Base-by-base conservation (phyloP, 2,329 filamentous ascomycete species). In the Periconia macrospinosa region DNA sequence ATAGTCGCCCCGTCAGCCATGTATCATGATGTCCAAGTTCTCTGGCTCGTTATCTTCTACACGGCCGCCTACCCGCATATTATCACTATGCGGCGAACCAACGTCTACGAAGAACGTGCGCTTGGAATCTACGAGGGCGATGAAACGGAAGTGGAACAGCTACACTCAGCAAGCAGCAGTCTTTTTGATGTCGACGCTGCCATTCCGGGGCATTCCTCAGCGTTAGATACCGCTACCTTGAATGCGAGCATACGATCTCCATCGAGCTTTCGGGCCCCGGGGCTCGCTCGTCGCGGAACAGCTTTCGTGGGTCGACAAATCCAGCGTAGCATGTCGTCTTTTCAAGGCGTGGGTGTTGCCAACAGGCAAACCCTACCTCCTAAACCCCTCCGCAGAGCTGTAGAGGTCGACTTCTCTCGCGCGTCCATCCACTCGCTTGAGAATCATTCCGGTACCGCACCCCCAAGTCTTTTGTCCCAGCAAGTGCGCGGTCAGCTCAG, bases 81-180 rank as follows among this genome's bases (percentile, higher is more conserved):
- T 49, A 63, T 63, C 37, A 61, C 60, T 17, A 63, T 63, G 60
- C 60, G 60, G 43, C 56, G 58, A 40, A 63, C 58, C 14, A 63
- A 63, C 45, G 60, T 63, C 14, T 63, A 63, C 41, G 60, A 63
- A 40, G 60, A 63, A 45, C 52, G 60, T 0, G 59, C 60, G 17
- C 40, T 63, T 14, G 60, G 60, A 0, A 63, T 63, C 20, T 63
- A 61, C 30, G 58, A 60, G 42, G 58, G 60, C 33, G 60, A 61
- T 19, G 56, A 63, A 48, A 50, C 57, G 30, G 60, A 63, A 43
- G 53, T 50, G 42, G 60, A 63, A 43, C 61, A 63, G 30, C 59
- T 63, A 9, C 61, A 63, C 30, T 63, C 61, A 1, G 59, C 61
- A 5, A 57, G 52, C 17, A 63, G 59, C 48, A 60, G 57, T 14